phyloP scores from a whole-genome alignment of 1,284 basidiomycete species.

The Mycosarcoma mackinlayi region DNA sequence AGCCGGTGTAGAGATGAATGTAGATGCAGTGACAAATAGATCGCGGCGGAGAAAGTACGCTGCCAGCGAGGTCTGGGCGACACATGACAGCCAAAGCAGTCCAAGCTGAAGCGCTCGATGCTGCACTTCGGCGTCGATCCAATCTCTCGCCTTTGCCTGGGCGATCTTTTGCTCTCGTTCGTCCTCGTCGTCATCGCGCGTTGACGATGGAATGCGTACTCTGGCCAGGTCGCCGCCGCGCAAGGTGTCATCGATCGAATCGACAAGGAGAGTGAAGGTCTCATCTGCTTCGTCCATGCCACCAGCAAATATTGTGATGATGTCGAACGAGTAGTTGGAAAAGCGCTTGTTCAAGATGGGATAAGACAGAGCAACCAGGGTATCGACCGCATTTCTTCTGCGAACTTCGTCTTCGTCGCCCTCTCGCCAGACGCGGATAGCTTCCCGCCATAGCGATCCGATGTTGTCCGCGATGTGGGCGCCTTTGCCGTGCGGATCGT shows the following conservation, averaged over 20 bases:
- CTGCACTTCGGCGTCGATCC: slow-evolving; percentile 45
- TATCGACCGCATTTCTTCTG: slow-evolving; percentile 58
- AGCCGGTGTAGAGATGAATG: slow-evolving; percentile 30
- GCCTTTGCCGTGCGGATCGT: slow-evolving; percentile 47
- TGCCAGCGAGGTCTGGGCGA: slow-evolving; percentile 53
- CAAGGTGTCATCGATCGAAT: slow-evolving; percentile 53
- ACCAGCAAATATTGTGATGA: slow-evolving; percentile 60
- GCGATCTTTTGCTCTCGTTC: slow-evolving; percentile 24
- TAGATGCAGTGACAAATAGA: slow-evolving; percentile 53
- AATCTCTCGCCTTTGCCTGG: slow-evolving; percentile 31
- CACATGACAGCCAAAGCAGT: slow-evolving; percentile 54
- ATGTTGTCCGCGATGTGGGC: slow-evolving; percentile 58
- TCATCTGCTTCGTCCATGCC: slow-evolving; percentile 66
- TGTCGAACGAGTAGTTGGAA: slow-evolving; percentile 60
- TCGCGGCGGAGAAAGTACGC: slow-evolving; percentile 64
- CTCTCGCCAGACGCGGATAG: slow-evolving; percentile 54
- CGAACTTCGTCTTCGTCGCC: slow-evolving; percentile 53
- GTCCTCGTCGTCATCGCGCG: slow-evolving; percentile 20
- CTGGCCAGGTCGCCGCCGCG: slow-evolving; percentile 42
- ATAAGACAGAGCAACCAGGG: slow-evolving; percentile 55
- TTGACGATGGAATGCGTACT: slow-evolving; percentile 34
- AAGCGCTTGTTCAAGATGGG: slow-evolving; percentile 59
- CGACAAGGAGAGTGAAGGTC: slow-evolving; percentile 58
- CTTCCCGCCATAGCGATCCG: slow-evolving; percentile 60
- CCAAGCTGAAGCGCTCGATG: slow-evolving; percentile 55